A percentile compares a stretch with the other conserved stretches of the same genome.
These are phyloP conservation scores for Myxozyma kluyveri DNA, from an alignment of 805 yeast species.

Conservation along the genomic window DNA sequence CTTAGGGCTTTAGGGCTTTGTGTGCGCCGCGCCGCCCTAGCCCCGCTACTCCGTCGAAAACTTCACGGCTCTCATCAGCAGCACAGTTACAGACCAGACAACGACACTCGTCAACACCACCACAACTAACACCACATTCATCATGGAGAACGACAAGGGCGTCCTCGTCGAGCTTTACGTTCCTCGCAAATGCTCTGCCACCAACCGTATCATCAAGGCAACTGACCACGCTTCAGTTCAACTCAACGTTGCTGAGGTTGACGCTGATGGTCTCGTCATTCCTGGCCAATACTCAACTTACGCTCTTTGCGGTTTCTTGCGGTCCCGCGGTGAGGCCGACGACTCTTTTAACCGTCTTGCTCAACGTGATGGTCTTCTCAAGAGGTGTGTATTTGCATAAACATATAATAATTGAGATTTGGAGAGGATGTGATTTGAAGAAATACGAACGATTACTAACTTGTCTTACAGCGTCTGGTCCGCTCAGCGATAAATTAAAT, in stretches of 20 bases:
- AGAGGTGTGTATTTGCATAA: constrained; percentile 59
- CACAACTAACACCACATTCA: constrained; percentile 33
- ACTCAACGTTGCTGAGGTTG: constrained; percentile 97
- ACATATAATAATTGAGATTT: no score
- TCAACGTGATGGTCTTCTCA: constrained; percentile 96
- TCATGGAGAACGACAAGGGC: constrained; percentile 99
- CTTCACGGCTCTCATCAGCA: background rate
- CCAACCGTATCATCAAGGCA: constrained; percentile 99
- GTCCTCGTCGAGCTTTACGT: constrained; percentile 99
- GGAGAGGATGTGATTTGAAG: background rate
- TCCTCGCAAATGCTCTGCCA: constrained; percentile 99
- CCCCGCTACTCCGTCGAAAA: no score
- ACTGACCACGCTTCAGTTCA: constrained; percentile 99
- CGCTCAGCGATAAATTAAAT: constrained; percentile 35
- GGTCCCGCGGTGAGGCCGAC: constrained; percentile 99
- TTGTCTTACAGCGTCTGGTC: constrained; percentile 32
- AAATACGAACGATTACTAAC: no score
- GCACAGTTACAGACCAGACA: no score
- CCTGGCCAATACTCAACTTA: constrained; percentile 88
- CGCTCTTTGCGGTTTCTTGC: constrained; percentile 95
- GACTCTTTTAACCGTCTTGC: constrained; percentile 99
- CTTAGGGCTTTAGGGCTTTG: no score
- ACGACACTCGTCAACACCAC: background rate
- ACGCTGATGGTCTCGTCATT: constrained; percentile 92
- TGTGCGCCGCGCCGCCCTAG: no score